phyloP scores from a whole-genome alignment of 1,284 basidiomycete genomes.

The Ustilago vetiveriae region DNA sequence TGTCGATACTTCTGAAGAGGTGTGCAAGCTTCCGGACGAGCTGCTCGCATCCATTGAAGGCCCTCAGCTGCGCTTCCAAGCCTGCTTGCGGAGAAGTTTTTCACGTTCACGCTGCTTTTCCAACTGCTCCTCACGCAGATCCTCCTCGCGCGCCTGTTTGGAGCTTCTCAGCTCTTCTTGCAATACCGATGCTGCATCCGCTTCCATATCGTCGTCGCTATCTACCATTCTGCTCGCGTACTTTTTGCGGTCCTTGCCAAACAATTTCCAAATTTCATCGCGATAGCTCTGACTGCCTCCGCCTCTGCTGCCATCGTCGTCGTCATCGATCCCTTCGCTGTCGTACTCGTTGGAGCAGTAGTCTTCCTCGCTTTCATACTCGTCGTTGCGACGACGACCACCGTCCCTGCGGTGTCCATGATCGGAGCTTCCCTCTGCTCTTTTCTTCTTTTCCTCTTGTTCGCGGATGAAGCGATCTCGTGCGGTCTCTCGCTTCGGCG shows the following conservation, averaged over 20 bases:
- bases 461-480: conserved; percentile 58
- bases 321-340: conserved; percentile 34
- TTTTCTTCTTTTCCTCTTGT: conserved; percentile 51
- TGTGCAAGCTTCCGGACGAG: too few relatives aligned
- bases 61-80: conserved; percentile 3
- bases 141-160: conserved; percentile 52
- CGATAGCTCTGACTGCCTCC: conserved; percentile 25
- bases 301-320: conserved; percentile 27
- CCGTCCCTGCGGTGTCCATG: not conserved
- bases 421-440: conserved; percentile 3
- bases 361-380: conserved; percentile 41
- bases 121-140: conserved; percentile 52
- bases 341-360: conserved; percentile 37
- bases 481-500: conserved; percentile 46
- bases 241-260: conserved; percentile 56
- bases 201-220: conserved; percentile 66
- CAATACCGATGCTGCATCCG: conserved; percentile 54
- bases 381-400: conserved; percentile 13
- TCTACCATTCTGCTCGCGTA: conserved; percentile 54
- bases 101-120: conserved; percentile 48
- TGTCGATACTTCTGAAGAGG: too few relatives aligned
- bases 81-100: conserved; percentile 47
- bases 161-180: conserved; percentile 59
- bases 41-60: too few relatives aligned
- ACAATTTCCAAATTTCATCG: conserved; percentile 62